Conservation (phyloP, 1,139 yeast species). For the Saccharomyces hybrid region DNA sequence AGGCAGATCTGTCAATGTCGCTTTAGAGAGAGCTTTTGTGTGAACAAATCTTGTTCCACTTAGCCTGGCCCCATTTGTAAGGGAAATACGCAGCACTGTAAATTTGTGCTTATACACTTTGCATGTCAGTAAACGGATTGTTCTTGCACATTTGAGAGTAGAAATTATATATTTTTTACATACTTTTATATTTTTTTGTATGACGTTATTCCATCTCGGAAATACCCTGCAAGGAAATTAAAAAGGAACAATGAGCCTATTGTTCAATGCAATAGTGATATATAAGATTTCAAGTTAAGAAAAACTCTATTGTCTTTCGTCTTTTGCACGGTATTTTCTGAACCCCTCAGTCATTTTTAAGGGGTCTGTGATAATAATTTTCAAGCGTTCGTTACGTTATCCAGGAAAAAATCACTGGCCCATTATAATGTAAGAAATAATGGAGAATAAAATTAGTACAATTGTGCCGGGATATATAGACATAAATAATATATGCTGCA, state of each 20-base stretch:
- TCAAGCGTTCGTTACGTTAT: no score
- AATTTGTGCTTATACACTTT: background rate
- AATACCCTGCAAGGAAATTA: background rate
- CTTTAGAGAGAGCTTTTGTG: constrained; percentile 70
- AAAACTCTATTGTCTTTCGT: background rate
- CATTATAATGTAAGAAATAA: no score
- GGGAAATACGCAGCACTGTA: constrained; percentile 14
- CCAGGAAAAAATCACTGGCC: no score
- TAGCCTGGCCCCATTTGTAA: constrained; percentile 27
- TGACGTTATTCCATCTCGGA: background rate
- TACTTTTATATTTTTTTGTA: background rate
- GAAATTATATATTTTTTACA: background rate
- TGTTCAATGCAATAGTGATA: background rate
- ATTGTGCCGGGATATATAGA: background rate
- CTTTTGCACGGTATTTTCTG: background rate
- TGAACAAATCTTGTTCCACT: constrained; percentile 37
- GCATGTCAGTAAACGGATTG: background rate
- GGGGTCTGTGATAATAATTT: background rate
- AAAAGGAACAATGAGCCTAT: background rate
- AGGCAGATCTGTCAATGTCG: constrained; percentile 78
- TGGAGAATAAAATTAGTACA: background rate
- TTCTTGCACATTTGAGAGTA: background rate
- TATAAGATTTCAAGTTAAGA: background rate
- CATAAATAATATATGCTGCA: background rate
- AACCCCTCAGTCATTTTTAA: background rate